Conservation (phyloP, 2,329 filamentous ascomycete species). For the Paecilomyces sp. region DNA sequence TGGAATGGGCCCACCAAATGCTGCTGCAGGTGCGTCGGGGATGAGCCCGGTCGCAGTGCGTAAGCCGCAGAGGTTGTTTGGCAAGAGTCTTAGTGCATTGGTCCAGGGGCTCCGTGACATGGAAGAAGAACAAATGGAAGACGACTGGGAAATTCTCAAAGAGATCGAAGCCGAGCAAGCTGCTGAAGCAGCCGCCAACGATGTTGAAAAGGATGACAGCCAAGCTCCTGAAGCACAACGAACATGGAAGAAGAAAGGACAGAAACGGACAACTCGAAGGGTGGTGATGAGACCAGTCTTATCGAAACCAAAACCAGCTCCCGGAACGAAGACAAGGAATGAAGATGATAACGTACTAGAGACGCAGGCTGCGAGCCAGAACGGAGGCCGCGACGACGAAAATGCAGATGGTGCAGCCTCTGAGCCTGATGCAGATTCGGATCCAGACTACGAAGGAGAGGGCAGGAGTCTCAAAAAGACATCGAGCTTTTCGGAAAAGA, state of each 20-base stretch:
- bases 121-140: constrained; percentile 34
- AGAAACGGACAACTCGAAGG: constrained; percentile 41
- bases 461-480: constrained; percentile 12
- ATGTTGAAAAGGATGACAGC: constrained; percentile 29
- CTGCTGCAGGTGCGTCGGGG: constrained; percentile 8
- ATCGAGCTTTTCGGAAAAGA: constrained; percentile 29
- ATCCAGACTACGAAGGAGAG: constrained; percentile 20
- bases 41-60: constrained; percentile 32
- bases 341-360: constrained; percentile 17
- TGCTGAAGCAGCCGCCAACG: constrained; percentile 7
- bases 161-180: constrained; percentile 35
- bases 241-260: constrained; percentile 42
- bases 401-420: constrained; percentile 12
- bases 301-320: constrained; percentile 21
- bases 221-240: constrained; percentile 16
- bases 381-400: constrained; percentile 5
- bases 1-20: constrained; percentile 12
- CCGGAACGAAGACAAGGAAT: constrained; percentile 11
- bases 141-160: constrained; percentile 36
- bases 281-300: constrained; percentile 37
- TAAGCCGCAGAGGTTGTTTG: constrained; percentile 28
- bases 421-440: constrained; percentile 20
- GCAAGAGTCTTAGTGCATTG: constrained; percentile 31
- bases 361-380: constrained; percentile 13
- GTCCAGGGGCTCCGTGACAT: constrained; percentile 33